phyloP scores from a whole-genome alignment of 2,329 filamentous ascomycete genomes.

The Botrytis sinoallii region DNA sequence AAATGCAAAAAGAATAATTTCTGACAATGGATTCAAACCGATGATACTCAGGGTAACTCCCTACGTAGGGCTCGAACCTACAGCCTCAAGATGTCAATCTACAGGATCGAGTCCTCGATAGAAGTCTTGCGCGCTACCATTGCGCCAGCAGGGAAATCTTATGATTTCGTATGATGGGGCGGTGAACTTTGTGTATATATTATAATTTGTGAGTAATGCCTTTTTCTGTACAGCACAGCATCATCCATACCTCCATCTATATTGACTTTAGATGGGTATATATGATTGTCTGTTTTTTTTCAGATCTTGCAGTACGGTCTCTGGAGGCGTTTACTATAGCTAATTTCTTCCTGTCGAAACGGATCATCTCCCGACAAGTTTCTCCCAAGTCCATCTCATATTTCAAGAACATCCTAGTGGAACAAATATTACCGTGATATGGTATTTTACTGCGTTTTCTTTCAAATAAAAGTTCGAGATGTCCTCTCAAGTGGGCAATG shows the following conservation, averaged over 20 bases:
- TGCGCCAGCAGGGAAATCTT: constrained; percentile 16
- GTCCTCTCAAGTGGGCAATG: too few relatives aligned
- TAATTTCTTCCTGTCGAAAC: background rate
- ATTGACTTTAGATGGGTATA: background rate
- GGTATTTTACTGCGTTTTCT: background rate
- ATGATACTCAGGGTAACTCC: constrained; percentile 11
- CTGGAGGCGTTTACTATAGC: background rate
- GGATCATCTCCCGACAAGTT: background rate
- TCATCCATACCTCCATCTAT: background rate
- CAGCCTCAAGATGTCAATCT: background rate
- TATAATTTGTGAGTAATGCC: accelerated
- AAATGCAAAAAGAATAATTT: background rate
- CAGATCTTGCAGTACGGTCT: accelerated
- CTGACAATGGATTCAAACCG: background rate
- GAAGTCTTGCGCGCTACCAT: constrained; percentile 17
- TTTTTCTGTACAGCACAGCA: background rate
- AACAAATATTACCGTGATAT: background rate
- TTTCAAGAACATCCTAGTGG: background rate
- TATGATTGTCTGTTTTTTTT: background rate
- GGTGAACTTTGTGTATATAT: accelerated
- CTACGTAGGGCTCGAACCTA: constrained; percentile 5
- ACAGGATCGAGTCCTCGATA: background rate
- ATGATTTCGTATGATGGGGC: background rate
- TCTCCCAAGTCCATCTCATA: background rate
- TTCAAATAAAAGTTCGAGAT: too few relatives aligned